A percentile compares a stretch with the other conserved stretches of the same genome.
These are phyloP conservation scores for Boechera divaricarpa DNA, from an alignment of 345 rosid genomes.

Conservation along the genomic window DNA sequence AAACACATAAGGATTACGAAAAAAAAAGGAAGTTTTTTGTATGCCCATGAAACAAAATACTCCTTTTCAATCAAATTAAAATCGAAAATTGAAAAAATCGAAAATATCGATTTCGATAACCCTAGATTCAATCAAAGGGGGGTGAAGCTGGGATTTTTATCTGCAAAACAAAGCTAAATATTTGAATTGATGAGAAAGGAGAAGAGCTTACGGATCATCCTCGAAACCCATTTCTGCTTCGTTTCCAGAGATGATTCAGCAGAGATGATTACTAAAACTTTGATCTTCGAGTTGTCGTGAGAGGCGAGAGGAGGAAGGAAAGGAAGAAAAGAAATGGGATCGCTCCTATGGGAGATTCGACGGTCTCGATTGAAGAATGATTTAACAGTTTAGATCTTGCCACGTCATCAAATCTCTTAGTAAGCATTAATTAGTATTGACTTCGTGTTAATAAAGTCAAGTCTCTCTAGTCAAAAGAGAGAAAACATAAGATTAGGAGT, in stretches of 20 bases:
- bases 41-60: slow-evolving; percentile 9
- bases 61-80: background rate
- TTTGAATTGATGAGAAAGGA: slow-evolving; percentile 1
- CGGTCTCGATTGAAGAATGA: slow-evolving; percentile 30
- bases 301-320: background rate
- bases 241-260: slow-evolving; percentile 22
- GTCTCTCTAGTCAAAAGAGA: background rate
- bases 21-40: background rate
- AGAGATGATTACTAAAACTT: slow-evolving; percentile 22
- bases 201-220: slow-evolving; percentile 70
- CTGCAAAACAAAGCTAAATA: background rate
- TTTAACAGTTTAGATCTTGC: slow-evolving; percentile 23
- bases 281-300: slow-evolving; percentile 13
- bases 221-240: slow-evolving; percentile 61
- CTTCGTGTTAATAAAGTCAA: slow-evolving; percentile 11
- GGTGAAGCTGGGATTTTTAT: background rate
- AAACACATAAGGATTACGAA: background rate
- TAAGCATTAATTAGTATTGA: background rate
- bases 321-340: background rate
- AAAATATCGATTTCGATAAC: slow-evolving; percentile 36
- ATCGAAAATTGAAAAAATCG: background rate
- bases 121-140: slow-evolving; percentile 38
- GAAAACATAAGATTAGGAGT: background rate
- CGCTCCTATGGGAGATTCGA: slow-evolving; percentile 12
- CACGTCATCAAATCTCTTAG: slow-evolving; percentile 27